A percentile compares a stretch with the other conserved stretches of the same genome.
These are phyloP conservation scores for Penicillium maclennaniae DNA, from an alignment of 495 filamentous ascomycete species.

Conservation along the genomic window DNA sequence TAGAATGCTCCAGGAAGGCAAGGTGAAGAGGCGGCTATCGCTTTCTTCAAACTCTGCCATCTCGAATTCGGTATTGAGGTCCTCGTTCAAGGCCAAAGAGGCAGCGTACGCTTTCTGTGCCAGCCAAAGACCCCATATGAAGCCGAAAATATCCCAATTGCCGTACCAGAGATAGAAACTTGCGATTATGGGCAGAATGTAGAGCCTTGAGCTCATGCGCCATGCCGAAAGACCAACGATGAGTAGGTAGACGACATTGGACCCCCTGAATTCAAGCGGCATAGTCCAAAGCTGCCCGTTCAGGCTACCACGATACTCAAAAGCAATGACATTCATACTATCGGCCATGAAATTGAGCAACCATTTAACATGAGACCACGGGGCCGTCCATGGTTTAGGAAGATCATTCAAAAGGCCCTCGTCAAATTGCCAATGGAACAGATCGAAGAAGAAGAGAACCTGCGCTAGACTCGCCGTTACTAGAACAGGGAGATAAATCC, in stretches of 20 bases:
- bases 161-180: constrained; percentile 34
- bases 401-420: constrained; percentile 11
- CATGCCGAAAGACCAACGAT: constrained; percentile 34
- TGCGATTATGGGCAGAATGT: constrained; percentile 25
- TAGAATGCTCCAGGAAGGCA: neutral
- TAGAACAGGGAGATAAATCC: constrained; percentile 54
- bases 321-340: constrained; percentile 28
- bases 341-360: constrained; percentile 33
- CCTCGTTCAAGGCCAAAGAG: constrained; percentile 16
- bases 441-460: constrained; percentile 34
- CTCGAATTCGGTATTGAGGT: constrained; percentile 1
- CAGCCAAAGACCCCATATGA: constrained; percentile 41
- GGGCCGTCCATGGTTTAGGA: constrained; percentile 19
- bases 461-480: constrained; percentile 44
- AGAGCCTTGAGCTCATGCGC: constrained; percentile 27
- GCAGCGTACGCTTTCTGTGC: constrained; percentile 35
- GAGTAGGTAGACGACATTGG: constrained; percentile 43
- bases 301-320: constrained; percentile 15
- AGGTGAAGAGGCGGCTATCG: neutral
- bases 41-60: constrained; percentile 9
- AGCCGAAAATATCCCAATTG: constrained; percentile 44
- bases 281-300: constrained; percentile 51
- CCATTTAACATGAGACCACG: constrained; percentile 20
- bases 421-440: constrained; percentile 16
- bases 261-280: constrained; percentile 45